Evolutionary conservation across 2,329 filamentous ascomycete species (phyloP).

Genomic region (Nigrospora osmanthi): DNA sequence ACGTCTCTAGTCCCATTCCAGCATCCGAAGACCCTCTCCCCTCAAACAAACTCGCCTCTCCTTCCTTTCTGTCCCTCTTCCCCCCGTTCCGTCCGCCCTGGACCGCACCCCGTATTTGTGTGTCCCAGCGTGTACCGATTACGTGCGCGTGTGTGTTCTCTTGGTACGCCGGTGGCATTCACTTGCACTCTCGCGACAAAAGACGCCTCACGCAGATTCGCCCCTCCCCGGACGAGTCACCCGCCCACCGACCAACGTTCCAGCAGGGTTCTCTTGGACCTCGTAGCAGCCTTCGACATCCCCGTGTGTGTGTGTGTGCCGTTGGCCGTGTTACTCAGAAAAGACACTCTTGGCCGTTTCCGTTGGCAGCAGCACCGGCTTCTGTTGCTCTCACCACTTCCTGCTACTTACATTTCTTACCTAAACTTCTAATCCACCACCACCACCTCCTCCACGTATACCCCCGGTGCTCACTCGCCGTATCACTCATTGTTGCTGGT

Average conservation of each 20-base stretch:
- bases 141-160: constrained; percentile 7
- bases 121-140: constrained; percentile 6
- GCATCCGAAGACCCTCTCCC: no score
- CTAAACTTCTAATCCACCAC: background rate
- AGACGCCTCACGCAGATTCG: background rate
- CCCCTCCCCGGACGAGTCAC: no score
- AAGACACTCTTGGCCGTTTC: background rate
- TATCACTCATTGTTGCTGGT: background rate
- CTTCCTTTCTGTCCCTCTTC: no score
- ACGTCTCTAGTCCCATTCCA: background rate
- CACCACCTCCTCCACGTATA: no score
- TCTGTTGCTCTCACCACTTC: no score
- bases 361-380: background rate
- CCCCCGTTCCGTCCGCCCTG: no score
- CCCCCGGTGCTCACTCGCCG: background rate
- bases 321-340: constrained; percentile 11
- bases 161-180: constrained; percentile 38
- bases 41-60: no score
- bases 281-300: no score
- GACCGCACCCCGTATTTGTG: constrained; percentile 2
- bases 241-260: no score
- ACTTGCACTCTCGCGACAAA: constrained; percentile 39
- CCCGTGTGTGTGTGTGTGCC: no score
- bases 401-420: background rate
- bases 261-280: no score